Percentiles rank a stretch among this genome's conserved stretches.
Evolutionary conservation across 2,329 filamentous ascomycete species (phyloP).

Genomic region (Monilinia laxa): DNA sequence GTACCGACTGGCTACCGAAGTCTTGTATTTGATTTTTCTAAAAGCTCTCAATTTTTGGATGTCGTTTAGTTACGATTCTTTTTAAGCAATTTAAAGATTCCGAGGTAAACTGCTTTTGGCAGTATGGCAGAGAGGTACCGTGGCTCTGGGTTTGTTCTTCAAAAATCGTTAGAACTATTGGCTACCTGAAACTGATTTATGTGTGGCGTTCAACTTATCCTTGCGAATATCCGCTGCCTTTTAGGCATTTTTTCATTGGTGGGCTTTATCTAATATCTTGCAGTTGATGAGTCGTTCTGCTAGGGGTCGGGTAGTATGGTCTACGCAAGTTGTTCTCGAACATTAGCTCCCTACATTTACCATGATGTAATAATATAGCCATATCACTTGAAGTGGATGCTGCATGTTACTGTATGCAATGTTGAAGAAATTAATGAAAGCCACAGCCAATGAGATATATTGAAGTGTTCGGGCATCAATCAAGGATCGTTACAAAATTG

Average conservation of each 20-base stretch:
- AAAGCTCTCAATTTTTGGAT: neutral
- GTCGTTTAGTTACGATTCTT: neutral
- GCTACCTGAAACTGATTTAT: conserved; percentile 4
- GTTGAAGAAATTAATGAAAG: conserved; percentile 18
- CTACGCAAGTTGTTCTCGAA: conserved; percentile 8
- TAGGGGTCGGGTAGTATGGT: conserved; percentile 6
- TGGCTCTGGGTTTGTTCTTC: conserved; percentile 13
- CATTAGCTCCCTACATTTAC: neutral
- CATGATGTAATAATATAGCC: neutral
- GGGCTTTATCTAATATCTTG: conserved; percentile 10
- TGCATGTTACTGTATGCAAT: neutral
- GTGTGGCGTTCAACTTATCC: neutral
- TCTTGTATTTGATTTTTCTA: conserved; percentile 8
- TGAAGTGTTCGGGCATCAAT: conserved; percentile 14
- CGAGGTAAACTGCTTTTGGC: conserved; percentile 18
- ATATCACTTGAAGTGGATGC: conserved; percentile 11
- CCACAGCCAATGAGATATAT: neutral
- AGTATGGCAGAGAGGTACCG: conserved; percentile 8
- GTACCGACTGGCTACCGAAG: conserved; percentile 6
- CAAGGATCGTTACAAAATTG: neutral
- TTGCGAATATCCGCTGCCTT: neutral
- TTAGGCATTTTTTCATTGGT: conserved; percentile 6
- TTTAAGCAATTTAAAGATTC: conserved; percentile 11
- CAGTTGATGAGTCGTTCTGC: conserved; percentile 4
- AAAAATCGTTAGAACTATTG: conserved; percentile 6